phyloP scores from a whole-genome alignment of 306 rosid species.

The Cicer chorassanicum region DNA sequence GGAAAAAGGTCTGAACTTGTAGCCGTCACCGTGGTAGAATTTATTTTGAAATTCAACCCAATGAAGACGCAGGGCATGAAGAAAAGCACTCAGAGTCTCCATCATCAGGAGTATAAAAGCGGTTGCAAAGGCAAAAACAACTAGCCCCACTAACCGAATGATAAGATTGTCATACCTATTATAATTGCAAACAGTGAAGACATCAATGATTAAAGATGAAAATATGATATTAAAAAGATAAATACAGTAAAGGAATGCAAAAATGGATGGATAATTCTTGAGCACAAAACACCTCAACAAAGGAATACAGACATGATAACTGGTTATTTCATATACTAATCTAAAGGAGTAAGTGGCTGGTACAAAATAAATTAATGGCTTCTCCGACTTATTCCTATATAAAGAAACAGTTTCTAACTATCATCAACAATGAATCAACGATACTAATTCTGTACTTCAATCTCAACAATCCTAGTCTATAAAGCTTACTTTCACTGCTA shows the following conservation, averaged over 20 bases:
- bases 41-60: constrained; percentile 99
- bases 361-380: background rate
- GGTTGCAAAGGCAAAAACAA: constrained; percentile 93
- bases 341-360: background rate
- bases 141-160: constrained; percentile 84
- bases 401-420: background rate
- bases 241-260: constrained; percentile 5
- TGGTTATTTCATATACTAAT: background rate
- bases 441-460: background rate
- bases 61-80: constrained; percentile 98
- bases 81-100: constrained; percentile 98
- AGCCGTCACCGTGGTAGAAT: constrained; percentile 95
- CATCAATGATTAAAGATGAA: constrained; percentile 35
- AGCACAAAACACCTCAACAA: background rate
- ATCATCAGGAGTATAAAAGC: constrained; percentile 98
- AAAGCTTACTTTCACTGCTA: background rate
- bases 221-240: background rate
- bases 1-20: constrained; percentile 94
- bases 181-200: constrained; percentile 39
- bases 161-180: constrained; percentile 84
- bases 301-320: background rate
- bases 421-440: constrained; percentile 12
- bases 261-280: background rate
- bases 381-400: background rate
- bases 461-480: constrained; percentile 4